Evolutionary conservation across 2,329 filamentous ascomycete species (phyloP).

Genomic region (Coleophoma cylindrospora): DNA sequence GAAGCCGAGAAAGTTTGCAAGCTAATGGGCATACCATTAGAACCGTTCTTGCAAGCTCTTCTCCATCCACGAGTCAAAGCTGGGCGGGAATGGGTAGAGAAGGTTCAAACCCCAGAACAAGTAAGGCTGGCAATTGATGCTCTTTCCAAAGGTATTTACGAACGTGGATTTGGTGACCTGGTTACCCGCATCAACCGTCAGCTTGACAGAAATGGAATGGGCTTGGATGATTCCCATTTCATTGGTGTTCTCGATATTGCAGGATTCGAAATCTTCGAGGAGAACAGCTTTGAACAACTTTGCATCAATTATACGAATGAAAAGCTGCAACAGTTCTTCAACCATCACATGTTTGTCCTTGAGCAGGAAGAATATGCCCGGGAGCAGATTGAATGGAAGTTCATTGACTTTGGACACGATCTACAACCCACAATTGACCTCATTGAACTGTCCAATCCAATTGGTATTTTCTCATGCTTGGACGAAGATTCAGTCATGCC

Average conservation of each 20-base stretch:
- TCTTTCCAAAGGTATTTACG: conserved; percentile 94
- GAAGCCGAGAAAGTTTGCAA: conserved; percentile 76
- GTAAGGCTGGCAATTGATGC: conserved; percentile 87
- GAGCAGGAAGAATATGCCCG: conserved; percentile 97
- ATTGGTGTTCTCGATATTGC: conserved; percentile 99
- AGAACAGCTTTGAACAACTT: conserved; percentile 97
- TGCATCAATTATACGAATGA: conserved; percentile 99
- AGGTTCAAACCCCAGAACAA: conserved; percentile 95
- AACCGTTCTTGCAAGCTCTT: conserved; percentile 82
- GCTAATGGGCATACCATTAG: conserved; percentile 77
- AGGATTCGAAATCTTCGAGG: conserved; percentile 97
- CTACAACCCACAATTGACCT: conserved; percentile 96
- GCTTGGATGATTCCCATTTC: conserved; percentile 85
- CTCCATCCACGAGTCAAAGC: conserved; percentile 93
- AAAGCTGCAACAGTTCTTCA: conserved; percentile 98
- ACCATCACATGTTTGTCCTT: conserved; percentile 99
- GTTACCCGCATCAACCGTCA: conserved; percentile 89
- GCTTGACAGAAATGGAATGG: conserved; percentile 78
- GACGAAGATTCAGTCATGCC: conserved; percentile 99
- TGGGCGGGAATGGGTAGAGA: conserved; percentile 96
- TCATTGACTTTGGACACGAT: conserved; percentile 97
- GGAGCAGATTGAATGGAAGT: conserved; percentile 99
- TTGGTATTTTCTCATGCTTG: conserved; percentile 96
- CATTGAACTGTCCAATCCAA: conserved; percentile 93
- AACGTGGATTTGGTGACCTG: conserved; percentile 89